Evolutionary conservation across 2,329 filamentous ascomycete genomes (phyloP).

Genomic region (Harringtonia aguacate): DNA sequence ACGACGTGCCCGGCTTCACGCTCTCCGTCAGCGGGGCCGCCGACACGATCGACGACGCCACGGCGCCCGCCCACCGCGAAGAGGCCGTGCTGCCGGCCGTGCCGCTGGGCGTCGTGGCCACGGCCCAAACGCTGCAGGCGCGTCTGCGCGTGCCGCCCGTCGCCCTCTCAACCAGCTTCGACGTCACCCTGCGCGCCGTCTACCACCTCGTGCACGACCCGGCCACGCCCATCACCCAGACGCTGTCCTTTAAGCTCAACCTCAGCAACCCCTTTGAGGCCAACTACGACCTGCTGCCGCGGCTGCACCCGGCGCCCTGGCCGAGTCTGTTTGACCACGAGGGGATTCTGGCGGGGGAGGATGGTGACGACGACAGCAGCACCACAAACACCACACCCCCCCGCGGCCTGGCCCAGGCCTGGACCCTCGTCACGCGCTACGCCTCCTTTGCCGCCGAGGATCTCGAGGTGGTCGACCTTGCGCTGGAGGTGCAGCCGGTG

Average conservation of each 20-base stretch:
- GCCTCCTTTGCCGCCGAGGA: constrained; percentile 71
- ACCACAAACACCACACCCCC: constrained; percentile 14
- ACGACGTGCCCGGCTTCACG: constrained; percentile 35
- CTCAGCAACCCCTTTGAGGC: constrained; percentile 82
- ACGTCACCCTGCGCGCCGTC: constrained; percentile 59
- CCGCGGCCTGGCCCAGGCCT: constrained; percentile 65
- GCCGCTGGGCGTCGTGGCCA: constrained; percentile 35
- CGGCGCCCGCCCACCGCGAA: constrained; percentile 15
- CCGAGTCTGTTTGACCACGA: constrained; percentile 71
- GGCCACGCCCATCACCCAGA: constrained; percentile 71
- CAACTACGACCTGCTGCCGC: constrained; percentile 76
- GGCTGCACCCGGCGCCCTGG: constrained; percentile 70
- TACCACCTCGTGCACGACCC: constrained; percentile 75
- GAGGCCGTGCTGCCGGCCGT: constrained; percentile 32
- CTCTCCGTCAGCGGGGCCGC: constrained; percentile 19
- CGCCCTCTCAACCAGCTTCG: constrained; percentile 43
- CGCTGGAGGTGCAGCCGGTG: constrained; percentile 33
- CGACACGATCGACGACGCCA: constrained; percentile 13
- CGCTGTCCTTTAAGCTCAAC: constrained; percentile 54
- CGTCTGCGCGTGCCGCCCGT: constrained; percentile 40
- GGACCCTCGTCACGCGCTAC: constrained; percentile 63
- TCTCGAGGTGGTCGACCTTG: constrained; percentile 51
- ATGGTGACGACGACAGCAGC: not conserved
- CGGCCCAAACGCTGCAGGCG: constrained; percentile 29
- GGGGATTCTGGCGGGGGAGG: constrained; percentile 20